Evolutionary conservation across 176 grass and related monocot species (phyloP).

Genomic region (Musa acuminata): DNA sequence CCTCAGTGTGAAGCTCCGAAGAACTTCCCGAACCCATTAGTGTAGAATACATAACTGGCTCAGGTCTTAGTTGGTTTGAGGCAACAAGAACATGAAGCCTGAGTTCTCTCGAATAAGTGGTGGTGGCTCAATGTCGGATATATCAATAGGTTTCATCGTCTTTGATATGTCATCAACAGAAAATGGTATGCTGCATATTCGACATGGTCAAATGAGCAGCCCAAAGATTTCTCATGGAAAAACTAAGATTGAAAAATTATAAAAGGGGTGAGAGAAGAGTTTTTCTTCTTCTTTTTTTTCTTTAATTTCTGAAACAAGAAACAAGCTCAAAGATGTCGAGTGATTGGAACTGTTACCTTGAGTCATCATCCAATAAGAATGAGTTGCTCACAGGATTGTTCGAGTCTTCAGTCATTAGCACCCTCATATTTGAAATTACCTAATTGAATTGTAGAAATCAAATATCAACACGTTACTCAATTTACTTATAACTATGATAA

Average conservation of each 20-base stretch:
- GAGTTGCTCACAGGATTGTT: constrained; percentile 42
- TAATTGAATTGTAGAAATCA: constrained; percentile 6
- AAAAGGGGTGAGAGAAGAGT: background rate
- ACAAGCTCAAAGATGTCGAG: background rate
- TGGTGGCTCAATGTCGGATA: constrained; percentile 80
- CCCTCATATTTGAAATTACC: constrained; percentile 40
- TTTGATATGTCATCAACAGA: constrained; percentile 97
- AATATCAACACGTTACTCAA: background rate
- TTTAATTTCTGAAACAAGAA: background rate
- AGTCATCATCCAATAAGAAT: constrained; percentile 58
- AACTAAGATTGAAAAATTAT: background rate
- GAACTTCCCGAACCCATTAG: background rate
- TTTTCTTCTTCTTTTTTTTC: too few species aligned
- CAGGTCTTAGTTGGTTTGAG: constrained; percentile 36
- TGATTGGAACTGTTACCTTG: constrained; percentile 22
- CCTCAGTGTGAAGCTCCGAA: background rate
- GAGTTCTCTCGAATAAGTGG: constrained; percentile 82
- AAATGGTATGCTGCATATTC: constrained; percentile 44
- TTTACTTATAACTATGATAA: background rate
- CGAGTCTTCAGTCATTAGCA: constrained; percentile 35
- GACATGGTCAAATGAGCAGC: background rate
- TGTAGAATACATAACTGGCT: background rate
- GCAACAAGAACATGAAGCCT: constrained; percentile 83
- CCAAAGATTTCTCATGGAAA: background rate
- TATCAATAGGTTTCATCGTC: constrained; percentile 80